Evolutionary conservation across 257 asterid genomes (phyloP).

Genomic region (Salvia splendens): DNA sequence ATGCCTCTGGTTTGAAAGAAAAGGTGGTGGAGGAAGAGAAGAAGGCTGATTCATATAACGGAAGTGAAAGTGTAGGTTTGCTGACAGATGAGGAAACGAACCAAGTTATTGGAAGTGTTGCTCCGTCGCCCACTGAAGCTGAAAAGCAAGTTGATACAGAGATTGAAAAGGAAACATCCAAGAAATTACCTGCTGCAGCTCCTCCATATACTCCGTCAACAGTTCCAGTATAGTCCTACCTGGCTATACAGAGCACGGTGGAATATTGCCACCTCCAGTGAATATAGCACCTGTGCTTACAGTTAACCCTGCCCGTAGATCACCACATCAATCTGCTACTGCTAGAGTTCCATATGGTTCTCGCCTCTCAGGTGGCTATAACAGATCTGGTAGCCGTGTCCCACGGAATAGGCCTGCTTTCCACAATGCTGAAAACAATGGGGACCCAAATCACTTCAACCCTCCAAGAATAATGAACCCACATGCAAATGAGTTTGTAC

Average conservation of each 20-base stretch:
- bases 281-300: constrained; percentile 59
- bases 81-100: constrained; percentile 43
- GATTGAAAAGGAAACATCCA: constrained; percentile 58
- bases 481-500: constrained; percentile 76
- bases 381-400: constrained; percentile 61
- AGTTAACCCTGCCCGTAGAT: constrained; percentile 64
- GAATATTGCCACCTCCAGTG: constrained; percentile 69
- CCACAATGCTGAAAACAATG: constrained; percentile 53
- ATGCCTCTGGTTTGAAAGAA: constrained; percentile 35
- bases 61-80: constrained; percentile 27
- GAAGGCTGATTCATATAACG: constrained; percentile 31
- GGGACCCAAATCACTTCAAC: constrained; percentile 50
- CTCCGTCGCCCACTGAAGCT: constrained; percentile 41
- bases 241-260: constrained; percentile 67
- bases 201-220: constrained; percentile 76
- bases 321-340: constrained; percentile 82
- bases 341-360: constrained; percentile 83
- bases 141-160: constrained; percentile 57
- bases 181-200: constrained; percentile 83
- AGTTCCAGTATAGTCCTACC: constrained; percentile 57
- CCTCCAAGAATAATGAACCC: constrained; percentile 72
- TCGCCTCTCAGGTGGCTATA: constrained; percentile 70
- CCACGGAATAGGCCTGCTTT: constrained; percentile 62
- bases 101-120: constrained; percentile 33
- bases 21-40: constrained; percentile 36